Evolutionary conservation across 2,329 filamentous ascomycete species (phyloP), one percentile per base, ranked within the genome.

Genomic region (Xylaria sp.): DNA sequence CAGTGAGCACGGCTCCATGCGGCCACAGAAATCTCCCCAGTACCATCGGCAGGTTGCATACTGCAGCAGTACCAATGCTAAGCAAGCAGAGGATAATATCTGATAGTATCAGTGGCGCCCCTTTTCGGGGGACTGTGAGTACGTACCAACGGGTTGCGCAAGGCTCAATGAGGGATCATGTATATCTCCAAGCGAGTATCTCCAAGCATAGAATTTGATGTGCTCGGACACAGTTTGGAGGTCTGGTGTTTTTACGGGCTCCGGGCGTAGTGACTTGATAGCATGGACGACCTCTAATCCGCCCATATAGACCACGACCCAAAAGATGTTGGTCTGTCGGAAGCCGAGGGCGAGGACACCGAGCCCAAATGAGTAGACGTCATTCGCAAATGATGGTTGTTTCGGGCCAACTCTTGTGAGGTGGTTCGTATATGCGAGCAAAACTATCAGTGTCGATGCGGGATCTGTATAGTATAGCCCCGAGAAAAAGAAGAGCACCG

Each of bases 301-400:
- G 19, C 90, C 90, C 70, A 92, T 85, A 70, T 91, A 92, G 0
- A 93, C 81, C 1, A 91, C 89, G 0, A 93, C 88, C 95, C 95
- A 99, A 74, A 99, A 97, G 58, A 98, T 90, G 71, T 99, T 99
- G 0, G 95, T 99, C 76, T 99, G 95, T 23, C 95, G 84, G 80
- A 97, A 95, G 2, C 85, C 78, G 19, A 99, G 81, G 1, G 92
- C 83, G 1, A 85, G 64, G 0, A 92, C 65, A 0, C 93, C 93
- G 5, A 89, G 74, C 0, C 81, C 1, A 0, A 91, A 63, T 0
- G 80, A 79, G 10, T 68, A 63, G 0, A 87, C 1, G 49, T 81
- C 80, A 43, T 75, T 83, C 7, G 69, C 3, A 4, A 79, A 15
- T 0, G 77, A 76, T 4, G 72, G 76, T 6, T 47, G 52, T 10